Conservation (phyloP, 2,329 filamentous ascomycete species). For the Fusarium drepaniforme region DNA sequence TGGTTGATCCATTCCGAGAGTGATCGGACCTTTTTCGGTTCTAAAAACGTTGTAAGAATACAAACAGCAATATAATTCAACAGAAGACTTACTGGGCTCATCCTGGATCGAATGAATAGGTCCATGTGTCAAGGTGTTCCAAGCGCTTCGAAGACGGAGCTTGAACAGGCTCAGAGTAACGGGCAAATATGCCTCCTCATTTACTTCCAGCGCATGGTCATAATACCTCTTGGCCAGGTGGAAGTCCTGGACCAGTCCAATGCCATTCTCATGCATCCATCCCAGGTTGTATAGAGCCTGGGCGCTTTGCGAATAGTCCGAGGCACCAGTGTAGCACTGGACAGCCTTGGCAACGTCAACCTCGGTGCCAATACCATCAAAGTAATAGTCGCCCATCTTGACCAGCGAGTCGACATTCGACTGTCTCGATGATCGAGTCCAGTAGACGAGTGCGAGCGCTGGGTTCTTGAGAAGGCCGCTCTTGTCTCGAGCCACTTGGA, state of each 20-base stretch:
- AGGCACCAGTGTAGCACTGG: slow-evolving; percentile 91
- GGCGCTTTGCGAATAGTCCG: slow-evolving; percentile 90
- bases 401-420: slow-evolving; percentile 93
- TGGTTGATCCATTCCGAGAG: slow-evolving; percentile 88
- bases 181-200: slow-evolving; percentile 92
- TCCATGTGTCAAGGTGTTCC: slow-evolving; percentile 95
- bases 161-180: slow-evolving; percentile 91
- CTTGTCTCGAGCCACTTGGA: slow-evolving; percentile 56
- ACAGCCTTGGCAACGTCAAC: slow-evolving; percentile 87
- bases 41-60: slow-evolving; percentile 58
- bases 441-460: slow-evolving; percentile 85
- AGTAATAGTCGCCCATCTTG: slow-evolving; percentile 99
- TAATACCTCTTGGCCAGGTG: slow-evolving; percentile 98
- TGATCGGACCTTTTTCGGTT: slow-evolving; percentile 78
- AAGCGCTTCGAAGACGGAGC: slow-evolving; percentile 86
- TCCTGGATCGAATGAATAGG: slow-evolving; percentile 92
- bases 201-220: slow-evolving; percentile 91
- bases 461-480: slow-evolving; percentile 63
- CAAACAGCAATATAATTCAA: not conserved
- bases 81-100: slow-evolving; percentile 77
- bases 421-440: slow-evolving; percentile 94
- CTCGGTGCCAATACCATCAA: slow-evolving; percentile 81
- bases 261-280: slow-evolving; percentile 99
- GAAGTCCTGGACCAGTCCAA: slow-evolving; percentile 94
- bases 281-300: slow-evolving; percentile 97